A percentile compares a stretch with the other conserved stretches of the same genome.
phyloP scores from a whole-genome alignment of 768 basidiomycete genomes.

The Panaeolus cyanescens region DNA sequence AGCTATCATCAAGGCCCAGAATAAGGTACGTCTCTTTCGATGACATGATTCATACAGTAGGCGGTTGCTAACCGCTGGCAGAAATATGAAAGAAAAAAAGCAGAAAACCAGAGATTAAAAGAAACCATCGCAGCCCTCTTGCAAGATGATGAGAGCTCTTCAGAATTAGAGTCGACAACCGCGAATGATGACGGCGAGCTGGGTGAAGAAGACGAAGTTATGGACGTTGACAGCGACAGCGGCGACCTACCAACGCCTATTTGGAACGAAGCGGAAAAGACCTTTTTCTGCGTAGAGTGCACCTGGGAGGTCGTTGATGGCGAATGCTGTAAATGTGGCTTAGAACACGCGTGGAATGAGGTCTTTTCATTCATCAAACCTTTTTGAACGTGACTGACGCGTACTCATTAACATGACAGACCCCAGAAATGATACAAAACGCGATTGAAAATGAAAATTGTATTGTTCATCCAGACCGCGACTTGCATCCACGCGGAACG shows the following conservation, averaged over 20 bases:
- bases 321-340: constrained; percentile 24
- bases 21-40: background rate
- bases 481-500: constrained; percentile 24
- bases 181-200: background rate
- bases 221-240: background rate
- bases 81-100: background rate
- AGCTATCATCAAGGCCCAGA: background rate
- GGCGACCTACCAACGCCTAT: background rate
- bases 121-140: background rate
- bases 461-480: constrained; percentile 25
- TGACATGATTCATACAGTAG: background rate
- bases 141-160: background rate
- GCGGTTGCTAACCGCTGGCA: background rate
- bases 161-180: background rate
- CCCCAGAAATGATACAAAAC: background rate
- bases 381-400: background rate
- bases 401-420: background rate
- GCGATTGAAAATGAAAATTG: constrained; percentile 17
- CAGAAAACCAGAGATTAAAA: background rate
- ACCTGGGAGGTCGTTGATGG: constrained; percentile 31
- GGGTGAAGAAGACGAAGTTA: background rate
- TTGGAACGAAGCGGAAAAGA: constrained; percentile 3
- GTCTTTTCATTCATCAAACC: background rate
- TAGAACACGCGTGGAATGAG: constrained; percentile 11
- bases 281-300: constrained; percentile 29